Base-by-base conservation (phyloP, 805 yeast species). In the Saturnispora hagleri region DNA sequence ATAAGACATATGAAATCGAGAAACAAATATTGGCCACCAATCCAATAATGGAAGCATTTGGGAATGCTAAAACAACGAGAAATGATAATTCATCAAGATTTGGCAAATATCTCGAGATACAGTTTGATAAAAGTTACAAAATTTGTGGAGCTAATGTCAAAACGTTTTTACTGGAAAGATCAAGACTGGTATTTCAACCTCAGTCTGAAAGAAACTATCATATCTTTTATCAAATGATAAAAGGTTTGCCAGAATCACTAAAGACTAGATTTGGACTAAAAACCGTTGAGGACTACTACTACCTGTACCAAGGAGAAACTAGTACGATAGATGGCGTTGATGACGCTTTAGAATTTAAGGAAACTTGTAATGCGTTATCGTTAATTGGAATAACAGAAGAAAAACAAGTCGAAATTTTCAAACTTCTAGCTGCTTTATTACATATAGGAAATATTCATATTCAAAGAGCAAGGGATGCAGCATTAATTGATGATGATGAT, bases 1-100 rank as follows among this genome's bases (percentile, higher is more conserved):
- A 38, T 18, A 46, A 53, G 17, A 53, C 56, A 4, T 36, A 48
- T 5, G 86, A 84, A 56, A 91, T 90, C 27, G 99, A 91, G 69
- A 86, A 85, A 63, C 96, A 87, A 70, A 91, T 91, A 51, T 75
- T 91, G 62, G 98, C 99, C 15, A 91, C 98, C 0, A 91, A 91
- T 65, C 98, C 98, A 1, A 85, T 93, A 59, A 86, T 93, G 86
- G 99, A 93, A 71, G 93, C 98, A 0, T 93, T 93, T 69, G 99
- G 99, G 73, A 93, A 95, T 69, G 98, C 99, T 5, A 91, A 91
- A 65, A 91, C 99, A 2, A 85, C 96, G 15, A 81, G 99, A 73
- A 91, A 91, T 67, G 97, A 91, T 70, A 91, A 91, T 69, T 93
- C 98, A 28, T 91, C 98, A 33, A 84, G 99, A 68, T 95, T 93